These are phyloP conservation scores for Pleoardoris graminearum DNA, from an alignment of 2,329 filamentous ascomycete genomes.

Conservation along the genomic window DNA sequence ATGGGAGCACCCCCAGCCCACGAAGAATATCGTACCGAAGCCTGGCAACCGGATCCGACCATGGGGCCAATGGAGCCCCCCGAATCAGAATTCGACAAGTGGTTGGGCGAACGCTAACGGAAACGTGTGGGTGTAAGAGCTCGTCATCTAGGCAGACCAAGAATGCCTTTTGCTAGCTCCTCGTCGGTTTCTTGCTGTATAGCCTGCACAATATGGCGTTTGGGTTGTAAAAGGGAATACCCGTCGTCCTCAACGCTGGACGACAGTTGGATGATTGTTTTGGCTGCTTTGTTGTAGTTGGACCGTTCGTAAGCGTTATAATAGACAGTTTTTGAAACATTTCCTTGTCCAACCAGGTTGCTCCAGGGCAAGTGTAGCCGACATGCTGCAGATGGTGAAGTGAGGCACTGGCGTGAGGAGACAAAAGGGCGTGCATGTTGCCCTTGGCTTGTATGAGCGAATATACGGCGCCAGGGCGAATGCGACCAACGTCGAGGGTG, in stretches of 20 bases:
- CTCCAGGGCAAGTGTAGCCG: too few relatives aligned
- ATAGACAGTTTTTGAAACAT: not conserved
- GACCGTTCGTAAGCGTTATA: not conserved
- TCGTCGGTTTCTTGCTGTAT: not conserved
- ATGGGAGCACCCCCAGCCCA: slow-evolving; percentile 26
- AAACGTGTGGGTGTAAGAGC: too few relatives aligned
- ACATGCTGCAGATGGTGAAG: too few relatives aligned
- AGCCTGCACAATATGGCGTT: not conserved
- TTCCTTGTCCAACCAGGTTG: too few relatives aligned
- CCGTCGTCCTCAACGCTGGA: not conserved
- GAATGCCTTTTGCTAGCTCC: not conserved
- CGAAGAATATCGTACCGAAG: slow-evolving; percentile 36
- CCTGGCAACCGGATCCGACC: slow-evolving; percentile 42
- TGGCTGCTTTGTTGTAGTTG: not conserved
- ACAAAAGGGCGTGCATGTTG: too few relatives aligned
- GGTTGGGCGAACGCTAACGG: slow-evolving; percentile 43
- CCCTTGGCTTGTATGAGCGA: too few relatives aligned
- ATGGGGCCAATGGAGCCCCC: slow-evolving; percentile 42
- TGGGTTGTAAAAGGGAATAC: not conserved
- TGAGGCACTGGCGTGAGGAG: too few relatives aligned
- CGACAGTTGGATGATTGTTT: not conserved
- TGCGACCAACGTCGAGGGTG: too few relatives aligned
- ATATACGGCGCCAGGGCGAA: too few relatives aligned
- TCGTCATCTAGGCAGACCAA: not conserved
- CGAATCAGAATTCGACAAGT: slow-evolving; percentile 53